Base-by-base conservation (phyloP, 2,329 filamentous ascomycete species). In the Paraconiothyrium sp. region DNA sequence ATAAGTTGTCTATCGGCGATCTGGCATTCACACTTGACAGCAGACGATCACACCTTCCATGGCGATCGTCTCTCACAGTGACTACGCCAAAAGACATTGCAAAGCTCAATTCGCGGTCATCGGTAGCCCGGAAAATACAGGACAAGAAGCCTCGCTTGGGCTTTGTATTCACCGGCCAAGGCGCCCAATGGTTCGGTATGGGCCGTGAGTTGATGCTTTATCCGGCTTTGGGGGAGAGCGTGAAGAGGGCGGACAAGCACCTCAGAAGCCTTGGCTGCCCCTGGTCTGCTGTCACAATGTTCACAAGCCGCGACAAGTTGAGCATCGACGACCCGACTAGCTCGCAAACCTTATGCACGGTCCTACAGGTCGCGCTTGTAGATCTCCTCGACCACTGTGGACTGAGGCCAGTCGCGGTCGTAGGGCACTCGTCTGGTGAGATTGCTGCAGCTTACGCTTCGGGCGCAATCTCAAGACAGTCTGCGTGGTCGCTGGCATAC, bases 141-240 rank as follows among this genome's bases (percentile, higher is more conserved):
- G 16, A 16, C 8, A 37, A 51, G 35, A 20, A 48, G 13, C 30
- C 27, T 10, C 32, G 60, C 20, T 16, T 63, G 4, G 54, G 27
- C 58, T 68, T 64, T 43, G 71, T 82, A 0, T 81, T 81, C 62
- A 80, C 79, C 0, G 80, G 80, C 1, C 80, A 82, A 51, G 80
- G 80, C 30, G 79, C 79, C 1, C 79, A 81, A 41, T 82, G 75
- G 72, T 56, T 62, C 0, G 69, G 69, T 0, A 82, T 82, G 79
- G 79, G 79, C 8, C 59, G 4, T 70, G 78, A 54, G 66, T 81
- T 8, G n/a, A 30, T 79, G 14, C 6, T 7, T 13, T 61, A 64
- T 27, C 52, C 58, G 1, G 35, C 44, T 8, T 69, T 68, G 27
- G 39, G 30, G 14, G 10, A 59, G 13, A 61, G 41, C 16, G 14